Percentiles rank a stretch among this genome's conserved stretches.
Conservation (phyloP, 2,329 filamentous ascomycete genomes). For the Elsinoe batatas region DNA sequence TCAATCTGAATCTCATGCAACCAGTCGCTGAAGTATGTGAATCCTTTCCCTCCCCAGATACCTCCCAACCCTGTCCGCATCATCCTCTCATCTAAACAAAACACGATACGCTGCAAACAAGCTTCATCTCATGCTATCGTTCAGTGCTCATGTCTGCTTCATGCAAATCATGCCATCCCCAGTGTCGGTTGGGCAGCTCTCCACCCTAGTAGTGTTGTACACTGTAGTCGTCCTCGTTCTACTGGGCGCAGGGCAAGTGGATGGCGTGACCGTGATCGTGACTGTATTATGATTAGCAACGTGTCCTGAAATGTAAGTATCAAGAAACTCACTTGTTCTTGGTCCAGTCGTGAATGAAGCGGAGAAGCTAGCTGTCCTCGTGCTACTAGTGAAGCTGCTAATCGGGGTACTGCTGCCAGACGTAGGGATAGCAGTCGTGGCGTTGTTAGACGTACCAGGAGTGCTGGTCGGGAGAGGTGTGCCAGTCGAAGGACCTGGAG, state of each 20-base stretch:
- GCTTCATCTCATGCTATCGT: no score
- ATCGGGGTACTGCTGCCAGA: not conserved
- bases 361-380: not conserved
- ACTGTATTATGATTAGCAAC: not conserved
- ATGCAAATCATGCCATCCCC: conserved; percentile 6
- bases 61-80: not conserved
- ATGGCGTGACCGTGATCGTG: conserved; percentile 6
- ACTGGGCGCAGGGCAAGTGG: not conserved
- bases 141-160: not conserved
- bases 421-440: not conserved
- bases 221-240: conserved; percentile 3
- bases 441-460: not conserved
- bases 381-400: not conserved
- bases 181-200: conserved; percentile 2
- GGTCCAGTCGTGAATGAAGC: not conserved
- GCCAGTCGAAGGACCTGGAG: not conserved
- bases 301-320: not conserved
- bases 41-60: not conserved
- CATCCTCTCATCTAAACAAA: not conserved
- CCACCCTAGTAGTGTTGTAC: not conserved
- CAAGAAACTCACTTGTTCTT: not conserved
- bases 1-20: not conserved
- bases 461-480: not conserved
- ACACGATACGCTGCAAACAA: no score
- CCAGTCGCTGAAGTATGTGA: not conserved